Evolutionary conservation across 352 stramenopile species (phyloP).

Genomic region (Pythium rishiriense): DNA sequence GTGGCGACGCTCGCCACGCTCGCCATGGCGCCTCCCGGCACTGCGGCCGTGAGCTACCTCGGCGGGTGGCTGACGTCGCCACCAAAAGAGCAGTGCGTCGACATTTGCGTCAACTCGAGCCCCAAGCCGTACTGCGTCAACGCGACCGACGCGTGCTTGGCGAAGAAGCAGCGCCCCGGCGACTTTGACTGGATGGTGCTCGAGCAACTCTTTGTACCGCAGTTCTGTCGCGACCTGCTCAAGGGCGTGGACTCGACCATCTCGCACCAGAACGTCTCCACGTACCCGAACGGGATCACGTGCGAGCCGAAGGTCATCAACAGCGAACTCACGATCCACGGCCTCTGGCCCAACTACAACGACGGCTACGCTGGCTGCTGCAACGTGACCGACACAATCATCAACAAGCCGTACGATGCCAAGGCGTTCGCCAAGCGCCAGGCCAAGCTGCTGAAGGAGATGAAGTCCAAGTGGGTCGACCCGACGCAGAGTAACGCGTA

Average conservation of each 20-base stretch:
- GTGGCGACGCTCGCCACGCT: slow-evolving; percentile 52
- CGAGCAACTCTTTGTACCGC: slow-evolving; percentile 79
- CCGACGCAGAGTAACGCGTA: slow-evolving; percentile 48
- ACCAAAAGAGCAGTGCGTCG: slow-evolving; percentile 55
- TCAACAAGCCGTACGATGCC: slow-evolving; percentile 64
- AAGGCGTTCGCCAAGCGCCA: slow-evolving; percentile 46
- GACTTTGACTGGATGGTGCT: slow-evolving; percentile 79
- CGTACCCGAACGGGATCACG: slow-evolving; percentile 50
- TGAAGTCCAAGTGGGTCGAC: slow-evolving; percentile 69
- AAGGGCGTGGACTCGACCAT: slow-evolving; percentile 73
- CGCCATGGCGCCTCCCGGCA: slow-evolving; percentile 63
- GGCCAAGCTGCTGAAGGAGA: slow-evolving; percentile 44
- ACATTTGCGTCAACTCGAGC: slow-evolving; percentile 71
- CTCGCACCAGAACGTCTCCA: slow-evolving; percentile 75
- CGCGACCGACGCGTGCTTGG: slow-evolving; percentile 59
- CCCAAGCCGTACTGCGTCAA: slow-evolving; percentile 46
- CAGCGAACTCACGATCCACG: slow-evolving; percentile 76
- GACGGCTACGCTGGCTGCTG: slow-evolving; percentile 72
- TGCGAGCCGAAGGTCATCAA: slow-evolving; percentile 43
- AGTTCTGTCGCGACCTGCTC: slow-evolving; percentile 80
- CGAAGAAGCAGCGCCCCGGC: slow-evolving; percentile 60
- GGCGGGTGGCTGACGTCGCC: slow-evolving; percentile 53
- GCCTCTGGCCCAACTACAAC: slow-evolving; percentile 78
- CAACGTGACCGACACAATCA: slow-evolving; percentile 56
- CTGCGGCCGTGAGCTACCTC: slow-evolving; percentile 54